Percentiles rank a stretch among this genome's conserved stretches.
Evolutionary conservation across 495 filamentous ascomycete species (phyloP).

Genomic region (Letharia columbiana): DNA sequence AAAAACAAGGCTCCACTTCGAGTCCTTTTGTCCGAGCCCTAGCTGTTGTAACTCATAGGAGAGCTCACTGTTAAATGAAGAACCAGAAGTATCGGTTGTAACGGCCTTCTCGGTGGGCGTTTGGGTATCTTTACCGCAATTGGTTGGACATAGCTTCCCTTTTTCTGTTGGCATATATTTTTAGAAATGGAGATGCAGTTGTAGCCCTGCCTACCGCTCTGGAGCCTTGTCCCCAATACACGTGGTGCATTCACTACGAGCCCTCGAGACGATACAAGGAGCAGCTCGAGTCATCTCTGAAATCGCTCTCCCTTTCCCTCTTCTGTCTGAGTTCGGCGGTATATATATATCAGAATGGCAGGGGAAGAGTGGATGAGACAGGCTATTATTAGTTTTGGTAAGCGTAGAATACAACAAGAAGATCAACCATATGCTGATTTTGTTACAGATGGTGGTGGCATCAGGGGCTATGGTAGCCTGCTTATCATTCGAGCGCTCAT

Average conservation of each 20-base stretch:
- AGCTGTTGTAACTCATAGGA: not conserved
- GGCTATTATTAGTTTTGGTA: slow-evolving; percentile 1
- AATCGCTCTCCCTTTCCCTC: not conserved
- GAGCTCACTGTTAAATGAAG: not conserved
- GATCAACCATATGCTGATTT: not conserved
- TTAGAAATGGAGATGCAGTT: not conserved
- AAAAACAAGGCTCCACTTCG: not conserved
- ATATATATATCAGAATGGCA: not conserved
- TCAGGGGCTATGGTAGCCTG: slow-evolving; percentile 2
- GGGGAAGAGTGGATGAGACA: not conserved
- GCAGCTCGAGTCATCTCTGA: not conserved
- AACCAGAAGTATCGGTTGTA: not conserved
- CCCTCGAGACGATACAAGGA: not conserved
- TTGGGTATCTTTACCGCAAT: not conserved
- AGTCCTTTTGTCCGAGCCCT: not conserved
- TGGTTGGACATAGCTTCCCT: not conserved
- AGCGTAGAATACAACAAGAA: not conserved
- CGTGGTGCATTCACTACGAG: not conserved
- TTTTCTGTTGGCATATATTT: not conserved
- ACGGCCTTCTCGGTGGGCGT: not conserved
- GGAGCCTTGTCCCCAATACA: not conserved
- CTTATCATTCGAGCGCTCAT: slow-evolving; percentile 2
- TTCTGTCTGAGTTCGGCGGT: not conserved
- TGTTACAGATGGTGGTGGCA: not conserved
- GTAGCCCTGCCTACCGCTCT: not conserved